A percentile compares a stretch with the other conserved stretches of the same genome.
phyloP scores from a whole-genome alignment of 495 filamentous ascomycete genomes.

The Chaetomidium leptoderma region DNA sequence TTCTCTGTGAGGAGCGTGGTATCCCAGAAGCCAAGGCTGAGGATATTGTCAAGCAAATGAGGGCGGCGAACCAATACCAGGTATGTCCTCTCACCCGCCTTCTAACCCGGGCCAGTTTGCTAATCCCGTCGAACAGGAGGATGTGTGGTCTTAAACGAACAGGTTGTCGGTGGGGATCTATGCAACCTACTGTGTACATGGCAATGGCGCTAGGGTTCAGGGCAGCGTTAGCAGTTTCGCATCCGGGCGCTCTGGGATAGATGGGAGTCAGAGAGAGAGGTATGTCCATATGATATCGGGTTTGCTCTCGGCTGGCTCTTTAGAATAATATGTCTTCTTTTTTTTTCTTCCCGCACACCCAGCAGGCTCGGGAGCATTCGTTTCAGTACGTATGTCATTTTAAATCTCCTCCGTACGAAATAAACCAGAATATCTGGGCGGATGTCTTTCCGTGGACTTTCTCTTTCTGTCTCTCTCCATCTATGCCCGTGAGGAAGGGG shows the following conservation, averaged over 20 bases:
- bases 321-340: constrained; percentile 13
- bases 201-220: constrained; percentile 15
- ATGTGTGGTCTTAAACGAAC: constrained; percentile 73
- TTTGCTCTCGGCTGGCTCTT: constrained; percentile 10
- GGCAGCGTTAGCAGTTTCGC: constrained; percentile 12
- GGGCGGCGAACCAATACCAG: constrained; percentile 91
- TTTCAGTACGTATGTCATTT: background rate
- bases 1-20: constrained; percentile 76
- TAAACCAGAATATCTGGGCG: background rate
- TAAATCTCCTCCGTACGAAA: background rate
- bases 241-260: constrained; percentile 17
- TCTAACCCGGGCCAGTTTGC: background rate
- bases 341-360: background rate
- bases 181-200: background rate
- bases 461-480: too few species aligned
- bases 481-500: too few species aligned
- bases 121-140: constrained; percentile 53
- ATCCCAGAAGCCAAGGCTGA: constrained; percentile 81
- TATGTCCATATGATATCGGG: constrained; percentile 17
- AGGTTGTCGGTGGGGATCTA: background rate
- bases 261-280: constrained; percentile 16
- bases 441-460: background rate
- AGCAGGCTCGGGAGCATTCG: background rate
- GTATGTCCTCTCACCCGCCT: constrained; percentile 40
- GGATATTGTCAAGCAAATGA: constrained; percentile 94